Evolutionary conservation across 2,329 filamentous ascomycete genomes (phyloP), one percentile per base, ranked within the genome.

Genomic region (Cladorrhinum sp.): DNA sequence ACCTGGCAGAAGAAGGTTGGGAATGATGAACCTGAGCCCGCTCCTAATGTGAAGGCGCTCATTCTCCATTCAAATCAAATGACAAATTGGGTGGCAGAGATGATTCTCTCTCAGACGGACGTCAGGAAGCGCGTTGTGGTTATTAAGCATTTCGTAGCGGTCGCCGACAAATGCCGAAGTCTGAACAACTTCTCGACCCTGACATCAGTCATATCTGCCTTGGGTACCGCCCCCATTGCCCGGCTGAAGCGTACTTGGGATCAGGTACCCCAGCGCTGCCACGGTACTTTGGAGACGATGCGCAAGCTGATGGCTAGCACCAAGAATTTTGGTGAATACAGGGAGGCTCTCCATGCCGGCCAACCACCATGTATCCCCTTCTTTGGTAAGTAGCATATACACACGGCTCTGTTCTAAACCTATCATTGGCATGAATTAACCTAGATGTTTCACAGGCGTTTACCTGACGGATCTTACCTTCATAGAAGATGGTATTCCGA

Each of bases 81-180:
- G 81, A 99, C 95, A 5, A 99, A 98, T 73, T 99, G 95, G 95
- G 95, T 98, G 55, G 95, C 95, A 27, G 93, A 98, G 75, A 98
- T 99, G 95, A 98, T 99, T 67, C 77, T 99, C 64, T 93, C 90
- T 0, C 95, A 99, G 75, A 85, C 88, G 69, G 95, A 99, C 73
- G 91, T 97, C 64, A 96, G 95, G 80, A 96, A 96, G 75, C 86
- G 95, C 68, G 93, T 98, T 24, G 90, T 96, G 32, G 95, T 99
- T 50, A 97, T 99, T 76, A 98, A 98, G 75, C 95, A 98, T 74
- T 99, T 98, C 77, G 92, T 99, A 62, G 86, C 91, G 38, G 92
- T 99, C 62, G 95, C 95, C 64, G 95, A 99, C 91, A 97, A 96
- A 91, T 99, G 95, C 73, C 93, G 95, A 56, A 72, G 78, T 53